Evolutionary conservation across 805 yeast genomes (phyloP).

Genomic region (Ogataea chonburiensis): DNA sequence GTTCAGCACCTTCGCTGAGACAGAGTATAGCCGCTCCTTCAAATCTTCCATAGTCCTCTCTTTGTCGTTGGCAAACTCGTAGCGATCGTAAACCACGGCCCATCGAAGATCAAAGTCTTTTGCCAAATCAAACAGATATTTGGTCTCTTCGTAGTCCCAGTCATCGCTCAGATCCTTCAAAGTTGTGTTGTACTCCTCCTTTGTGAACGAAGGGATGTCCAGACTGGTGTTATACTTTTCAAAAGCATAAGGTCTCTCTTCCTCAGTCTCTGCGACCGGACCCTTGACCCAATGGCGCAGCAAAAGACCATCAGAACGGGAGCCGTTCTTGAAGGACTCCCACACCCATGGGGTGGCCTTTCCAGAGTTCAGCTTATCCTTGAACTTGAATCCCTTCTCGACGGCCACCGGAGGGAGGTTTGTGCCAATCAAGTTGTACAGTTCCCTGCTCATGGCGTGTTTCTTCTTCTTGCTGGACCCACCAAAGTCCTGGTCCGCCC

Average conservation of each 20-base stretch:
- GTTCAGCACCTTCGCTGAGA: constrained; percentile 55
- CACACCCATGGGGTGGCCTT: constrained; percentile 84
- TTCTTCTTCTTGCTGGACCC: constrained; percentile 35
- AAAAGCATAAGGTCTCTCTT: constrained; percentile 55
- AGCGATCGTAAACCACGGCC: constrained; percentile 66
- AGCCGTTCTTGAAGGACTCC: constrained; percentile 55
- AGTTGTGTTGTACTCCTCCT: constrained; percentile 54
- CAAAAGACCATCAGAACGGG: constrained; percentile 49
- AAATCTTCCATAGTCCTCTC: constrained; percentile 69
- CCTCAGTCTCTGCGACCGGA: constrained; percentile 33
- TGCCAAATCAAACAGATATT: constrained; percentile 72
- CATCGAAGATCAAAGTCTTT: constrained; percentile 60
- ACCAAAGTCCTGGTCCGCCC: constrained; percentile 21
- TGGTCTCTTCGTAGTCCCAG: constrained; percentile 81
- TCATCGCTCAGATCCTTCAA: constrained; percentile 33
- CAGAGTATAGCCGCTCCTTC: constrained; percentile 74
- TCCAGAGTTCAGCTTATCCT: constrained; percentile 58
- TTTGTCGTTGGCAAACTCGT: constrained; percentile 43
- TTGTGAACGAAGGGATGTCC: constrained; percentile 67
- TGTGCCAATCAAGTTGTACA: constrained; percentile 85
- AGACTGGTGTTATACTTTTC: constrained; percentile 70
- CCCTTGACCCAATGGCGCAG: constrained; percentile 90
- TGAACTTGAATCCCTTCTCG: constrained; percentile 50
- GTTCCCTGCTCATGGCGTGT: constrained; percentile 82
- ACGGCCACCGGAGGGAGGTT: constrained; percentile 83